Conservation (phyloP, 345 rosid species). For the Alliaria petiolata region DNA sequence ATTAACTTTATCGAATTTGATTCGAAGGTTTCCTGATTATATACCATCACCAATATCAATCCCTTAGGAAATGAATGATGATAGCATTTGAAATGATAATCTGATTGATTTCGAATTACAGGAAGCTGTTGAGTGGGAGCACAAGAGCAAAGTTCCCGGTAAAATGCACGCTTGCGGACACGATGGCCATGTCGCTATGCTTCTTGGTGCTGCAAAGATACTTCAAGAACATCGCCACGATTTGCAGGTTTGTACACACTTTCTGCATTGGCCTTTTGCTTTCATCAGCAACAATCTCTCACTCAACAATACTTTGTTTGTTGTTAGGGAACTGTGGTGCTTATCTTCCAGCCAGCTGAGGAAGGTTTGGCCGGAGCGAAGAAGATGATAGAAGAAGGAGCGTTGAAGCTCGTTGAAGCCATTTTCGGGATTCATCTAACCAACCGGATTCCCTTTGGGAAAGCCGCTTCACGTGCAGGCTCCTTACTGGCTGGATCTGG, state of each 20-base stretch:
- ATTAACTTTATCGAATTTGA: background rate
- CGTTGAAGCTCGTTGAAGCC: slow-evolving; percentile 52
- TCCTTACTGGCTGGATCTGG: slow-evolving; percentile 56
- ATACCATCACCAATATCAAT: background rate
- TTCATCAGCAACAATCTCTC: background rate
- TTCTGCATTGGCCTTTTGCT: background rate
- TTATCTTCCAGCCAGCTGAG: slow-evolving; percentile 88
- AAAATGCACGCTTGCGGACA: slow-evolving; percentile 78
- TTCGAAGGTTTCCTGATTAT: background rate
- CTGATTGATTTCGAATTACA: slow-evolving; percentile 13
- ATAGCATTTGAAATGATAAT: background rate
- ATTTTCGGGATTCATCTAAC: slow-evolving; percentile 65
- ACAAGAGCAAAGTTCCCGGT: slow-evolving; percentile 50
- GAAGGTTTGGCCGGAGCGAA: slow-evolving; percentile 81
- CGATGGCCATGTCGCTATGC: slow-evolving; percentile 63
- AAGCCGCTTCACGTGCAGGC: slow-evolving; percentile 48
- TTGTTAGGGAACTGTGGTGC: slow-evolving; percentile 73
- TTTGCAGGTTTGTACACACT: slow-evolving; percentile 36
- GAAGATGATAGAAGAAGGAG: slow-evolving; percentile 66
- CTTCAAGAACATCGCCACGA: slow-evolving; percentile 34
- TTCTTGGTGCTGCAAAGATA: slow-evolving; percentile 63
- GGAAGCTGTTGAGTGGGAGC: slow-evolving; percentile 62
- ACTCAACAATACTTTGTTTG: background rate
- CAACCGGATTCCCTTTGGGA: slow-evolving; percentile 33
- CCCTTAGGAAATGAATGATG: background rate